Evolutionary conservation across 2,329 filamentous ascomycete species (phyloP).

Genomic region (Exophiala aquamarina): DNA sequence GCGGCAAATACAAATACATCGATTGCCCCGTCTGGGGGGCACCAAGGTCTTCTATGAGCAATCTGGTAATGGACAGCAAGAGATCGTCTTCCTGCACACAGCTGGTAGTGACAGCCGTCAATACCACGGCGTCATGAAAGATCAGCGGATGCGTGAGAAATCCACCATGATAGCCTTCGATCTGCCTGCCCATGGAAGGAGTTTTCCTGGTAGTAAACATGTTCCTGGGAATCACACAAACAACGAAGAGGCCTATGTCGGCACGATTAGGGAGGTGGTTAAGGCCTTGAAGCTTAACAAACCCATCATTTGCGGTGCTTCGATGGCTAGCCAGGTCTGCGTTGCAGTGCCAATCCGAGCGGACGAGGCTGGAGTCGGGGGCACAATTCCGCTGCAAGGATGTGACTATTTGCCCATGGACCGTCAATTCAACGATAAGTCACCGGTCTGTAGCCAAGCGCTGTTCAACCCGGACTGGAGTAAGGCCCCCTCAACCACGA

Average conservation of each 20-base stretch:
- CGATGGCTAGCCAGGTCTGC: constrained; percentile 53
- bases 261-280: constrained; percentile 46
- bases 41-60: constrained; percentile 53
- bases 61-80: constrained; percentile 47
- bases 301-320: constrained; percentile 51
- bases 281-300: constrained; percentile 45
- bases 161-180: constrained; percentile 53
- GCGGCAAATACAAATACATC: constrained; percentile 49
- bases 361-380: constrained; percentile 48
- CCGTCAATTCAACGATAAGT: constrained; percentile 46
- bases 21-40: constrained; percentile 48
- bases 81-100: constrained; percentile 48
- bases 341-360: constrained; percentile 48
- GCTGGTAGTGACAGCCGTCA: constrained; percentile 50
- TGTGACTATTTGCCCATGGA: constrained; percentile 34
- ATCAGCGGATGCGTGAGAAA: constrained; percentile 45
- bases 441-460: constrained; percentile 49
- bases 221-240: constrained; percentile 48
- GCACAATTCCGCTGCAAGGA: constrained; percentile 47
- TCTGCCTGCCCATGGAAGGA: constrained; percentile 50
- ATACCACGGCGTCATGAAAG: constrained; percentile 55
- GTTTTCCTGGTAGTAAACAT: constrained; percentile 46
- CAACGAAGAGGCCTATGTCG: constrained; percentile 48
- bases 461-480: constrained; percentile 50
- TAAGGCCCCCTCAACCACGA: not conserved